A percentile compares a stretch with the other conserved stretches of the same genome.
phyloP scores from a whole-genome alignment of 768 basidiomycete genomes.

The Crucibulum laeve region DNA sequence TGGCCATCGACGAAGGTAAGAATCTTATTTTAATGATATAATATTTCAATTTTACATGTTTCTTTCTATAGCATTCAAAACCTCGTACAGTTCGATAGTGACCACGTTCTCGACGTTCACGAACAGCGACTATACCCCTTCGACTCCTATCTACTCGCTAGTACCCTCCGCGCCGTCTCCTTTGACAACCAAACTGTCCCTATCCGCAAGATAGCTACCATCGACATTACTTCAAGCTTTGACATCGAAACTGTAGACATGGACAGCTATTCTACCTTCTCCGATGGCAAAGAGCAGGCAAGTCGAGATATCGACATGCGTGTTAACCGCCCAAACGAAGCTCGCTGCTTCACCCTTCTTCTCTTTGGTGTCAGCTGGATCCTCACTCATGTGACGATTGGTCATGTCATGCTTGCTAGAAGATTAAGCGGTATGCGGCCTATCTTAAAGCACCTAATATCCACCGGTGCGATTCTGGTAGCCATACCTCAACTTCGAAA shows the following conservation, averaged over 20 bases:
- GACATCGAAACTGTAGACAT: conserved; percentile 34
- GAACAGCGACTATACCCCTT: conserved; percentile 53
- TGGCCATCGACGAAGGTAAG: conserved; percentile 39
- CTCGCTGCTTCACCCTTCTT: conserved; percentile 37
- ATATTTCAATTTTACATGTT: neutral
- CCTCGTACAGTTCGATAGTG: conserved; percentile 52
- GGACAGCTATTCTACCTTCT: conserved; percentile 23
- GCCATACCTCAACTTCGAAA: conserved; percentile 46
- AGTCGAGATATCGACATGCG: conserved; percentile 42
- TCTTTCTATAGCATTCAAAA: conserved; percentile 41
- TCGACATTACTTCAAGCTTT: conserved; percentile 44
- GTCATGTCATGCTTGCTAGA: conserved; percentile 39
- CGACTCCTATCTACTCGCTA: conserved; percentile 48
- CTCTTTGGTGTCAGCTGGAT: conserved; percentile 49
- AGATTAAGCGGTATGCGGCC: conserved; percentile 22
- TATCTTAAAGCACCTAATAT: conserved; percentile 32
- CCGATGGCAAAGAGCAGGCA: conserved; percentile 17
- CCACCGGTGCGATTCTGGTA: conserved; percentile 36
- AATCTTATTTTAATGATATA: neutral
- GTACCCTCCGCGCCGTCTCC: conserved; percentile 37
- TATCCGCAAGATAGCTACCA: conserved; percentile 37
- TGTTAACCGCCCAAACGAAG: conserved; percentile 40
- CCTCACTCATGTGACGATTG: conserved; percentile 47
- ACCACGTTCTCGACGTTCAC: conserved; percentile 52
- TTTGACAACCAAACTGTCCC: conserved; percentile 30